Evolutionary conservation across 2,329 filamentous ascomycete genomes (phyloP).

Genomic region (Diaporthe vaccinii): DNA sequence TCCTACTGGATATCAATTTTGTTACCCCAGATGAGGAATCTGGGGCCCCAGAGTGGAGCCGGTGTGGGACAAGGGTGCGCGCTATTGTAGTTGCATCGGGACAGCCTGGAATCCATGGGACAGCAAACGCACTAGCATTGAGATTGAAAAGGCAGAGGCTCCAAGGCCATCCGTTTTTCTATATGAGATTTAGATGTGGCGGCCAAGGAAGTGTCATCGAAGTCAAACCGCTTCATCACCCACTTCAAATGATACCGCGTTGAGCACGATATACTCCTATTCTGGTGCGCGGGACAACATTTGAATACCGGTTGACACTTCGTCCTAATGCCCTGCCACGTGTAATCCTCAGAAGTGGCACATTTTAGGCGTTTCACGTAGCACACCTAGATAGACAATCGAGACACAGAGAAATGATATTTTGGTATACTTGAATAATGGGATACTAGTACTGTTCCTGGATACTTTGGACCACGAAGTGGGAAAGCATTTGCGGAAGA

Average conservation of each 20-base stretch:
- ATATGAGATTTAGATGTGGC: background rate
- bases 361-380: background rate
- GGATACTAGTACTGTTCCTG: background rate
- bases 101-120: conserved; percentile 1
- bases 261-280: background rate
- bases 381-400: background rate
- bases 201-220: conserved; percentile 4
- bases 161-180: background rate
- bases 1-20: conserved; percentile 15
- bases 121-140: conserved; percentile 16
- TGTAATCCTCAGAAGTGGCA: background rate
- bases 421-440: background rate
- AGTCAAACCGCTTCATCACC: background rate
- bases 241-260: background rate
- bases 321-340: background rate
- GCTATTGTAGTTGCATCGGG: conserved; percentile 11
- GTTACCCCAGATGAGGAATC: conserved; percentile 26
- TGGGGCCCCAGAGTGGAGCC: conserved; percentile 22
- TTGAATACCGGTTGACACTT: background rate
- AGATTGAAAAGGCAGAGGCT: background rate
- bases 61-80: conserved; percentile 22
- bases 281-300: background rate
- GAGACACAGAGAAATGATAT: background rate
- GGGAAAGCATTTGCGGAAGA: background rate
- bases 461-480: background rate